Percentiles rank a stretch among this genome's conserved stretches.
Evolutionary conservation across 2,329 filamentous ascomycete genomes (phyloP).

Genomic region (Cladophialophora bantiana): DNA sequence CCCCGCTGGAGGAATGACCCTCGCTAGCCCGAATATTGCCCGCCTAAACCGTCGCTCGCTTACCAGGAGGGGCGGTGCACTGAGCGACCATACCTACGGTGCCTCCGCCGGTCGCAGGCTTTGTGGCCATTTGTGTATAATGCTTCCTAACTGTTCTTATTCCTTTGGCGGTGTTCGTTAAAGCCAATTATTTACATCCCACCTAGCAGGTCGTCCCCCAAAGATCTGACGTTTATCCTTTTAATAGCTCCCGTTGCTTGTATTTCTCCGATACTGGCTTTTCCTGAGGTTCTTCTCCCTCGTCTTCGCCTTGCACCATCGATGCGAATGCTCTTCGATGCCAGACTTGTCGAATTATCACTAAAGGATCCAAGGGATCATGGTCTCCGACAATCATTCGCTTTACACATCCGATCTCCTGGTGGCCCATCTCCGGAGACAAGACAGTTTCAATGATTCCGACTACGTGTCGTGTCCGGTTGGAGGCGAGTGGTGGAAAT

Average conservation of each 20-base stretch:
- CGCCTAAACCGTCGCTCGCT: conserved; percentile 11
- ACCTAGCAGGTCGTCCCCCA: background rate
- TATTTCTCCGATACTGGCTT: conserved; percentile 1
- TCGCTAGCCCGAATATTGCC: conserved; percentile 4
- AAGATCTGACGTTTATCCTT: background rate
- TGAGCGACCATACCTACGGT: conserved; percentile 1
- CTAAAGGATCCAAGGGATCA: conserved; percentile 4
- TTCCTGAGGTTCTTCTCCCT: background rate
- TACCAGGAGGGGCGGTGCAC: conserved; percentile 10
- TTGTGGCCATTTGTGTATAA: conserved; percentile 3
- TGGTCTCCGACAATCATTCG: conserved; percentile 11
- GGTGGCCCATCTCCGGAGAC: conserved; percentile 27
- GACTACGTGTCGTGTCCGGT: conserved; percentile 37
- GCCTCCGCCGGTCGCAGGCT: conserved; percentile 6
- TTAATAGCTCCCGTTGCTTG: conserved; percentile 11
- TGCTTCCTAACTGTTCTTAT: conserved; percentile 4
- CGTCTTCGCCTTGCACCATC: background rate
- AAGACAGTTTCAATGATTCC: conserved; percentile 22
- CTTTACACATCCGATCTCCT: conserved; percentile 5
- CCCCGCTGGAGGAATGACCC: background rate
- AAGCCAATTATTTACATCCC: background rate
- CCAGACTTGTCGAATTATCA: background rate
- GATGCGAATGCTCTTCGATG: background rate
- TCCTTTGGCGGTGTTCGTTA: background rate
- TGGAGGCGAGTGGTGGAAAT: conserved; percentile 40